phyloP scores from a whole-genome alignment of 2,329 filamentous ascomycete genomes.

The Endocalyx cinctus region DNA sequence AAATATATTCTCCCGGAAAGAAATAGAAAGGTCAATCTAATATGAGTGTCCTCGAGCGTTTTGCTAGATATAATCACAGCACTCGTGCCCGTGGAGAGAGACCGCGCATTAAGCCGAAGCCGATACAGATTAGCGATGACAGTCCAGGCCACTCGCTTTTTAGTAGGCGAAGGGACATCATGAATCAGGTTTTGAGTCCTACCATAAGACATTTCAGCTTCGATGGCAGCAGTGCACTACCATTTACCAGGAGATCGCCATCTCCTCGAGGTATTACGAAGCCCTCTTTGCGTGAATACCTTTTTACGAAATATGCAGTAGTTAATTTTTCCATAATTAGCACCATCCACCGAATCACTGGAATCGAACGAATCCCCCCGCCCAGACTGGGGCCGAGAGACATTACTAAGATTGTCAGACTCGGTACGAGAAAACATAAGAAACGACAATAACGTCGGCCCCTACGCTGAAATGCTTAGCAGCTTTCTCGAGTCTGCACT shows the following conservation, averaged over 20 bases:
- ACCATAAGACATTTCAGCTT: conserved; percentile 24
- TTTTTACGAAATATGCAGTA: no score
- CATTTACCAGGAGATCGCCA: conserved; percentile 16
- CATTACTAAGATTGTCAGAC: conserved; percentile 38
- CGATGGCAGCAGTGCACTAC: conserved; percentile 16
- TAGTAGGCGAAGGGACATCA: conserved; percentile 21
- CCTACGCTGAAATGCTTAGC: conserved; percentile 31
- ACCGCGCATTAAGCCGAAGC: conserved; percentile 16
- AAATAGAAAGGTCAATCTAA: no score
- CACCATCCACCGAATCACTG: conserved; percentile 10
- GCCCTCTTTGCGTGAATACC: no score
- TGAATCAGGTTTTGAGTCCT: conserved; percentile 26
- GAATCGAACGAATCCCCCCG: conserved; percentile 14
- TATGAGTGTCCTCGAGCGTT: no score
- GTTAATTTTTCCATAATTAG: no score
- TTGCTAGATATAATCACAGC: conserved; percentile 20
- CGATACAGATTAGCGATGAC: conserved; percentile 17
- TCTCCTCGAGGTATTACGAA: conserved; percentile 20
- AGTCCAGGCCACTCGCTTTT: conserved; percentile 15
- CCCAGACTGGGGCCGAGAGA: conserved; percentile 12
- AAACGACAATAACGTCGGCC: conserved; percentile 26
- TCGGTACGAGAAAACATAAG: conserved; percentile 33
- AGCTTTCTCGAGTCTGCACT: conserved; percentile 34
- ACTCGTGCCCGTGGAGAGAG: conserved; percentile 13
- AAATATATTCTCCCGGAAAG: no score